Base-by-base conservation (phyloP, 2,329 filamentous ascomycete genomes). In the Fusarium oligoseptatum region DNA sequence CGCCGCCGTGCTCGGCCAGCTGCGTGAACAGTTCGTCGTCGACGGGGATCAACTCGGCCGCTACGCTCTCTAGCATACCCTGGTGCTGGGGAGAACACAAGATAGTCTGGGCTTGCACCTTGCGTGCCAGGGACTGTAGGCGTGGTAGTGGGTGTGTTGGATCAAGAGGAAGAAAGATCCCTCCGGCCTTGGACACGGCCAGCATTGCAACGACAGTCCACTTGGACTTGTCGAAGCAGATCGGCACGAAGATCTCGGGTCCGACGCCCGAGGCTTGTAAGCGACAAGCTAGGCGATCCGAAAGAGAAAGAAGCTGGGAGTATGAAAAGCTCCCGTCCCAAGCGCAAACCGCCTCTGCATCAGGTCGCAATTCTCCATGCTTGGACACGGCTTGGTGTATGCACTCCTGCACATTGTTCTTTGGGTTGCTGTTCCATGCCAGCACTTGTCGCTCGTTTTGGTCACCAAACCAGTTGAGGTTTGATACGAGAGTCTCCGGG, bases 381-480 rank as follows among this genome's bases (percentile, higher is more conserved):
- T 83, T 80, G 2, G 81, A 80, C 14, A 87, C 78, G 56, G 83
- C 74, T 36, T 86, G 82, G 57, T 87, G 85, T 77, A 86, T 85
- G 64, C 83, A 85, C 36, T 74, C 83, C 70, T 81, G 85, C 4
- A 77, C 73, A 37, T 73, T 45, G 61, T 60, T 78, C 64, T 41
- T 3, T 2, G 71, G 45, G 17, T 24, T 69, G 39, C 27, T 65
- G 39, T 78, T 77, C 72, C 72, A 78, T 3, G 11, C 36, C 27
- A 86, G 72, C 20, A 91, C 84, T 72, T 89, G 87, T 3, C 84
- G 82, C 74, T 86, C 84, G 73, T 91, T 88, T 12, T 84, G 82
- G 64, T 88, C 84, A 20, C 84, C 88, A 74, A 89, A 88, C 8
- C 84, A 82, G 76, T 87, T 83, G 52, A 88, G 79, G 17, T 85